Evolutionary conservation across 306 rosid genomes (phyloP), one percentile per base, ranked within the genome.

Genomic region (Castanea mollissima): DNA sequence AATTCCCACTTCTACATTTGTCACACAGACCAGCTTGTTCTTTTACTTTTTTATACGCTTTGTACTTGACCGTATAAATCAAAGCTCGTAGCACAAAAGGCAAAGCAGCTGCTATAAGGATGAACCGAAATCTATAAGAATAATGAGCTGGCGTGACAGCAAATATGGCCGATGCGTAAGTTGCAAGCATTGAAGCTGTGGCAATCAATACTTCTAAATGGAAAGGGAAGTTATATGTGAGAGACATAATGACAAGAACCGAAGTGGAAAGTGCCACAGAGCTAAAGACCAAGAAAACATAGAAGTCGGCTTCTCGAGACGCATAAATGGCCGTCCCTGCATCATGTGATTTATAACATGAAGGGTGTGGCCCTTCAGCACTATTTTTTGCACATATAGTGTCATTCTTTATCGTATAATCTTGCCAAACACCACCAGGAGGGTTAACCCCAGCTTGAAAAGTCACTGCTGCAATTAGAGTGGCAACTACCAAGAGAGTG

Each of bases 341-440:
- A 0, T 2, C 15, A 23, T 67, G 74, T 6, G 1, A 0, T 32
- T 5, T 5, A 34, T 34, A 1, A 34, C 35, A 34, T 5, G 35
- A 34, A 34, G 0, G 35, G 35, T 34, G 1, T 5, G 6, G 1
- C 35, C 35, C 35, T 34, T 34, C 0, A 34, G 1, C 6, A 34
- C 0, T 0, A 0, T 0, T 34, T 34, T 34, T 1, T 34, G 0
- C 0, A 35, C 41, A 35, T 35, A 35, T 1, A 35, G 8, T 5
- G 41, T 0, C 2, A 35, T 5, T 35, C 1, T 0, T 34, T 5
- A 0, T 0, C 41, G 0, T 38, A 38, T 1, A 0, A 0, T 86
- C 82, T 60, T 87, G 85, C 91, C 91, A 85, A 44, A 87, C 82
- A 0, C 90, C 88, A 20, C 88, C 88, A 0, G 84, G 88, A 55